These are phyloP conservation scores for Lepiota subincarnata DNA, from an alignment of 768 basidiomycete species.

Conservation along the genomic window DNA sequence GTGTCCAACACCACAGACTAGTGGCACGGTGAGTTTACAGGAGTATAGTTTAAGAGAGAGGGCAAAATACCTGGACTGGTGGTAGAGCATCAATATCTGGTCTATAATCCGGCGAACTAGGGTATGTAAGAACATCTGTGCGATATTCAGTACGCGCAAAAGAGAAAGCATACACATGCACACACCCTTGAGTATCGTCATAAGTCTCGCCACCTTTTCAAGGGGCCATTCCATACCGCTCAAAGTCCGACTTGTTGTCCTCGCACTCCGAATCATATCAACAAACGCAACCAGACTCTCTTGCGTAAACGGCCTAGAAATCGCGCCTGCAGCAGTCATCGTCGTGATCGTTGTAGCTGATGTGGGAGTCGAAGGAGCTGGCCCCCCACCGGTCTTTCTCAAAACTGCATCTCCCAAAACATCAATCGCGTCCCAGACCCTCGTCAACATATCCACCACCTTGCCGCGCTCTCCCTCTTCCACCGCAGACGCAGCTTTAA, in stretches of 20 bases:
- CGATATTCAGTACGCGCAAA: neutral
- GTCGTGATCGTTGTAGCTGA: constrained; percentile 1
- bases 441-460: constrained; percentile 45
- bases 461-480: constrained; percentile 39
- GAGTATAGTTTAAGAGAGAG: neutral
- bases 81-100: constrained; percentile 82
- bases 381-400: constrained; percentile 29
- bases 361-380: constrained; percentile 1
- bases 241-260: constrained; percentile 43
- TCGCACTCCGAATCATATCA: constrained; percentile 60
- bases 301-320: constrained; percentile 60
- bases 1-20: constrained; percentile 73
- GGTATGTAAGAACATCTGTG: constrained; percentile 73
- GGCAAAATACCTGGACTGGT: constrained; percentile 63
- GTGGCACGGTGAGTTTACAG: constrained; percentile 13
- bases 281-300: constrained; percentile 83
- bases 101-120: constrained; percentile 79
- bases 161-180: neutral
- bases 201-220: constrained; percentile 59
- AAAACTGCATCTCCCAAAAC: constrained; percentile 49
- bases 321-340: constrained; percentile 5
- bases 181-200: constrained; percentile 74
- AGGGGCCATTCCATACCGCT: constrained; percentile 63
- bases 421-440: constrained; percentile 69
- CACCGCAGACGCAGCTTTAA: constrained; percentile 51